Evolutionary conservation across 306 rosid species (phyloP), one percentile per base, ranked within the genome.

Genomic region (Morella rubra): DNA sequence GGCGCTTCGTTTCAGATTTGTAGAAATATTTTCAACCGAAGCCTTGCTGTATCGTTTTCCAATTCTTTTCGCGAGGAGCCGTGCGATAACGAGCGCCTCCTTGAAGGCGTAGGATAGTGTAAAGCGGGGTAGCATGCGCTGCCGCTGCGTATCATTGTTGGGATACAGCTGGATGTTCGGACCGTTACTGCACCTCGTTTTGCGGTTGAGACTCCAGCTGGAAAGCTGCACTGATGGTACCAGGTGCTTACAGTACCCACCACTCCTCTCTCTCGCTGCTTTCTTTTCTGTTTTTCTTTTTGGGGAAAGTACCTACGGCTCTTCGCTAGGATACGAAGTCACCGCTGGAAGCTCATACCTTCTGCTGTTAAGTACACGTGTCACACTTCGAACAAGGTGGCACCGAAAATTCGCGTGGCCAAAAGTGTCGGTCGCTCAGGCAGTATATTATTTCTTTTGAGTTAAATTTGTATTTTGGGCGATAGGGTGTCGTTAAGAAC

Each of bases 101-200:
- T 16, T 1, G 69, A 13, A 20, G 19, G 86, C 73, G 82, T 44
- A n/a, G n/a, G 77, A 60, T 82, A 87, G 85, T 69, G 32, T 12
- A 1, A 45, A 18, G 20, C 6, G 20, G 19, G 40, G 51, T 77
- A 76, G 27, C 10, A 51, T 78, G 89, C 32, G 32, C 32, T 27
- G 47, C 9, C 87, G 85, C 86, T 42, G 49, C 14, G 6, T 37
- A 2, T 15, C 59, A 64, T 65, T 70, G 76, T 47, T 82, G 90
- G 79, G 58, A 72, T 73, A 79, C 91, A 89, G 95, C 95, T 90
- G 95, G 90, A 82, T 16, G 66, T 69, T 71, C 73, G 83, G 87
- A 88, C 92, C 93, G 90, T 89, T 88, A 41, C 61, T 65, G 66
- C 61, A 5, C 78, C 73, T 85, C 81, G 87, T 47, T 68, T 24